Evolutionary conservation across 1,284 basidiomycete genomes (phyloP).

Genomic region (Fomitopsis pinicola): DNA sequence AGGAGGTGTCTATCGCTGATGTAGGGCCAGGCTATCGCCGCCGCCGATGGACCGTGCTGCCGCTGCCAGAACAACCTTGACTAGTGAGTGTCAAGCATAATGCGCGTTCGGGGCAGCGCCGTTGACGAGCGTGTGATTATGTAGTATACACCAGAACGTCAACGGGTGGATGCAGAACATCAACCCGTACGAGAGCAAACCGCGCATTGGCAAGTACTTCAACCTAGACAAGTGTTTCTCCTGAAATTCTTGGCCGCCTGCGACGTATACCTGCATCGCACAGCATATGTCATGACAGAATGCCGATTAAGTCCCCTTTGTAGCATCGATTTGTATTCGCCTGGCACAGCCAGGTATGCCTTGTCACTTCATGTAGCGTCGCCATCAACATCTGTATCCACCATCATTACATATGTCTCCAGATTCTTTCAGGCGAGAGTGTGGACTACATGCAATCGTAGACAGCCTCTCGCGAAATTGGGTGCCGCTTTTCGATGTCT

Average conservation of each 20-base stretch:
- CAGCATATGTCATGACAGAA: too few species aligned
- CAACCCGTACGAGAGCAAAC: conserved; percentile 44
- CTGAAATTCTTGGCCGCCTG: background rate
- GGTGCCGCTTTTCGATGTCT: too few species aligned
- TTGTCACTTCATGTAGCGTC: too few species aligned
- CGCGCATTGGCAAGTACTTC: conserved; percentile 62
- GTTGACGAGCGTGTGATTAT: conserved; percentile 18
- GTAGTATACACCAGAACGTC: conserved; percentile 69
- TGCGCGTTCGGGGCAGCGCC: too few species aligned
- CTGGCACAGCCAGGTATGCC: too few species aligned
- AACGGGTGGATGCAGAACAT: conserved; percentile 78
- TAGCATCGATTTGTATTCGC: background rate
- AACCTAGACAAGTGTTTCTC: conserved; percentile 53
- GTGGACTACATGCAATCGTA: too few species aligned
- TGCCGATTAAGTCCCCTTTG: too few species aligned
- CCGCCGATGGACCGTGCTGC: conserved; percentile 53
- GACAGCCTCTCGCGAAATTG: too few species aligned
- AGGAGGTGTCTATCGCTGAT: background rate
- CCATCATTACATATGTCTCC: too few species aligned
- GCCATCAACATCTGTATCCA: too few species aligned
- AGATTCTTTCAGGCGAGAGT: too few species aligned
- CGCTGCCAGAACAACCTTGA: conserved; percentile 75
- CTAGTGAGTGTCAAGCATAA: conserved; percentile 46
- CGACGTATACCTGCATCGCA: background rate
- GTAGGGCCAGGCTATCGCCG: conserved; percentile 56